These are phyloP conservation scores for Stenogyne calaminthoides DNA, from an alignment of 305 asterid species.

Conservation along the genomic window DNA sequence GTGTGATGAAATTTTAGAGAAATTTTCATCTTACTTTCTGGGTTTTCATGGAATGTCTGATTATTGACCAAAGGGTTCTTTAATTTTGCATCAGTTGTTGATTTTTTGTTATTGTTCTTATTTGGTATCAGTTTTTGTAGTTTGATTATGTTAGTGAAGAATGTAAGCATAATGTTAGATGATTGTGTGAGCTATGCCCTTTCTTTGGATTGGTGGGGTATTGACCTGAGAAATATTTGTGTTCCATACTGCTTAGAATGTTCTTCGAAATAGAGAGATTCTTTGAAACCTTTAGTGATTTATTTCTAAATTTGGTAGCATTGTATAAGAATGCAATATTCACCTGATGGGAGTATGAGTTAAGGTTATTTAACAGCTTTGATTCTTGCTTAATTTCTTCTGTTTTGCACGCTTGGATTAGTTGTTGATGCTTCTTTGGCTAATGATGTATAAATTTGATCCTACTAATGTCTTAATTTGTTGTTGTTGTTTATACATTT, in stretches of 20 bases:
- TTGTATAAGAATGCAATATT: not conserved
- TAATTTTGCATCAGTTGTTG: not conserved
- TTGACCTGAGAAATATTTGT: not conserved
- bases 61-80: not conserved
- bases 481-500: not conserved
- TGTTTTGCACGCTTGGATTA: not conserved
- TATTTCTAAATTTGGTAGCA: not conserved
- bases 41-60: not conserved
- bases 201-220: not conserved
- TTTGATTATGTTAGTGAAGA: not conserved
- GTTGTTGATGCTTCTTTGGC: not conserved
- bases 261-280: not conserved
- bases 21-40: not conserved
- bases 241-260: not conserved
- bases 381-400: not conserved
- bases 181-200: not conserved
- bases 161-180: not conserved
- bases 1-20: not conserved
- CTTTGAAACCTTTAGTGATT: not conserved
- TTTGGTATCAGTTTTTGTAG: not conserved
- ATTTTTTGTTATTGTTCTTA: not conserved
- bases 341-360: not conserved
- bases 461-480: not conserved
- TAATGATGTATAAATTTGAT: not conserved
- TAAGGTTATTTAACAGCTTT: not conserved